Evolutionary conservation across 108 stramenopile genomes (phyloP).

Genomic region (Pinguiococcus pyrenoidosus): DNA sequence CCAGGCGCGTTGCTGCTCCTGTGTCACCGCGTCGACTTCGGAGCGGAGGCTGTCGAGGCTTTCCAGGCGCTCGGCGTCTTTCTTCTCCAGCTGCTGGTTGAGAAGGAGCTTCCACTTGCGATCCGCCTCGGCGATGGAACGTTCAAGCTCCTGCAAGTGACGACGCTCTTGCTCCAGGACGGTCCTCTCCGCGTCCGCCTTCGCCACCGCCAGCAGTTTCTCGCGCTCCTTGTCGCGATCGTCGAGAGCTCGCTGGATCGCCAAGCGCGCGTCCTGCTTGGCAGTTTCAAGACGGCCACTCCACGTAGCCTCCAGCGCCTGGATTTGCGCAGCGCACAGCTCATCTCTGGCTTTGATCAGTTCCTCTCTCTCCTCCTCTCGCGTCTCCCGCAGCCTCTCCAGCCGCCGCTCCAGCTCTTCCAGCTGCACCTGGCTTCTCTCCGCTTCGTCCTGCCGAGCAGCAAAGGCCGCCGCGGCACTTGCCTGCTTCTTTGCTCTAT

Average conservation of each 20-base stretch:
- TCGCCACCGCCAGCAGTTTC: slow-evolving; percentile 1
- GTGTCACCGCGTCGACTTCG: neutral
- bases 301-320: neutral
- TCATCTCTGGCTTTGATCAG: neutral
- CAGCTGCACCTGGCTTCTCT: no score
- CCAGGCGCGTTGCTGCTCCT: neutral
- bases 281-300: no score
- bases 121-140: neutral
- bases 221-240: slow-evolving; percentile 2
- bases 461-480: no score
- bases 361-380: neutral
- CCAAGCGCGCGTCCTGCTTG: no score
- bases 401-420: no score
- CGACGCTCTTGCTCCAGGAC: slow-evolving; percentile 2
- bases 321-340: neutral
- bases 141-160: neutral
- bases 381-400: no score
- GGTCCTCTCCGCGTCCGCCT: slow-evolving; percentile 4
- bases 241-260: no score
- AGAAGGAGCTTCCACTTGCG: slow-evolving; percentile 5
- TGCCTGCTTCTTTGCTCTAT: no score
- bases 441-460: no score
- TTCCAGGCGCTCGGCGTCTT: neutral
- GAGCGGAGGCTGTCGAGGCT: neutral
- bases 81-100: neutral